phyloP scores from a whole-genome alignment of 208 protist genomes.

The Herpetomonas samuelpessoai region DNA sequence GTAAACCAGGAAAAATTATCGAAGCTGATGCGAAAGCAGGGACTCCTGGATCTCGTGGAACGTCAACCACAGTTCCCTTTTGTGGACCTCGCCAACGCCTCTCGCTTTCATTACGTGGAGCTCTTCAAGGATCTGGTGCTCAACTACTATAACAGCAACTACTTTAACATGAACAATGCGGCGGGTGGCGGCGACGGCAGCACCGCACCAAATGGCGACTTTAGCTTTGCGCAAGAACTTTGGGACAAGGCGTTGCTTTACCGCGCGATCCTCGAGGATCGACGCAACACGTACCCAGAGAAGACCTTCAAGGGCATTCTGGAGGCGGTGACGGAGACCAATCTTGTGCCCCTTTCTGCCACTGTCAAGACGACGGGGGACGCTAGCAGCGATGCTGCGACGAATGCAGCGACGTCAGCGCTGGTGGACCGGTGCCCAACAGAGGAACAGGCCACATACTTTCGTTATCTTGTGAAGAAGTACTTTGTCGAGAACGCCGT shows the following conservation, averaged over 20 bases:
- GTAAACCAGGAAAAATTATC: constrained; percentile 64
- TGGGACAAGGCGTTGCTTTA: constrained; percentile 88
- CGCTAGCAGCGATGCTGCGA: background rate
- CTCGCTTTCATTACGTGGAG: constrained; percentile 72
- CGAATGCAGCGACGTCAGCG: background rate
- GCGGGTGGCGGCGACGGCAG: background rate
- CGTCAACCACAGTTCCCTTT: constrained; percentile 82
- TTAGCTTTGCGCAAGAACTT: constrained; percentile 26
- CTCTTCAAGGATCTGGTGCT: constrained; percentile 83
- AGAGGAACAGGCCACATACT: constrained; percentile 65
- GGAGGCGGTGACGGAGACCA: constrained; percentile 24
- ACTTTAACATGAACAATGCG: background rate
- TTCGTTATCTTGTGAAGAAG: constrained; percentile 67
- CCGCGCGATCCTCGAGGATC: constrained; percentile 69
- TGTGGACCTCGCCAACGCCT: constrained; percentile 69
- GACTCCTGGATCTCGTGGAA: constrained; percentile 78
- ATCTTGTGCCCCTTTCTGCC: background rate
- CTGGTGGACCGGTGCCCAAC: constrained; percentile 26
- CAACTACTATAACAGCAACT: constrained; percentile 15
- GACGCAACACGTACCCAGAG: constrained; percentile 57
- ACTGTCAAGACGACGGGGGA: constrained; percentile 1
- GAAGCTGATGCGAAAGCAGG: constrained; percentile 43
- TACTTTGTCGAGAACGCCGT: constrained; percentile 87
- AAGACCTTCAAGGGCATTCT: constrained; percentile 70
- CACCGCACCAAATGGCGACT: background rate